Percentiles rank a stretch among this genome's conserved stretches.
phyloP scores from a whole-genome alignment of 176 grass and related monocot species.

The Elymus sibiricus region DNA sequence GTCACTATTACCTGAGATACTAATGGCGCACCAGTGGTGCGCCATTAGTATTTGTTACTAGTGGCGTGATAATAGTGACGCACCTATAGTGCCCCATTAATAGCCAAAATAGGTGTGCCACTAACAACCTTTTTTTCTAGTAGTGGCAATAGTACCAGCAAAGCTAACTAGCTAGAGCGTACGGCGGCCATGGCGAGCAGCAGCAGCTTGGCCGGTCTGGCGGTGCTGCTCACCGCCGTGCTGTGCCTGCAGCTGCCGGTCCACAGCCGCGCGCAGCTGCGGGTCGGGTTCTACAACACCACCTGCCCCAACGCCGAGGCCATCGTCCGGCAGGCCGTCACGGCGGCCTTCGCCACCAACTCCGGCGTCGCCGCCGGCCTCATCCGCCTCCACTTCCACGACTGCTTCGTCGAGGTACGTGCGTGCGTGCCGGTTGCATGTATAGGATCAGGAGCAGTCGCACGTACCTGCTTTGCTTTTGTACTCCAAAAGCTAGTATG shows the following conservation, averaged over 20 bases:
- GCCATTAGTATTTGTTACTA: no score
- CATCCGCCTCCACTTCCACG: conserved; percentile 79
- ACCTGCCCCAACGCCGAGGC: conserved; percentile 64
- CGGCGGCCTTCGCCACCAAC: conserved; percentile 53
- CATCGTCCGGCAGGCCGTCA: conserved; percentile 55
- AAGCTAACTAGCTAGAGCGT: not conserved
- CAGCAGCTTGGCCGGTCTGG: not conserved
- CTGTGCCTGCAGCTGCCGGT: conserved; percentile 30
- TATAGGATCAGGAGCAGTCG: not conserved
- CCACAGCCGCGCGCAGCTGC: conserved; percentile 18
- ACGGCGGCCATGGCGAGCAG: not conserved
- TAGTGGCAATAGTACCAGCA: no score
- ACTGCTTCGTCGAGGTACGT: conserved; percentile 70
- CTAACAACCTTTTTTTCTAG: no score
- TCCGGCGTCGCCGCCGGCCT: conserved; percentile 59
- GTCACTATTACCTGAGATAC: no score
- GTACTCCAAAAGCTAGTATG: not conserved
- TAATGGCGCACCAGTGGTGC: no score
- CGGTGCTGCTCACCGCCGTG: not conserved
- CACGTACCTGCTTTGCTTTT: not conserved
- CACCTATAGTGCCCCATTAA: no score
- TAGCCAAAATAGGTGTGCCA: no score
- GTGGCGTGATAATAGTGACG: no score
- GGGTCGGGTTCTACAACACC: conserved; percentile 65
- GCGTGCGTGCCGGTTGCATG: not conserved